phyloP scores from a whole-genome alignment of 2,329 filamentous ascomycete species.

The Stachybotrys chartarum region DNA sequence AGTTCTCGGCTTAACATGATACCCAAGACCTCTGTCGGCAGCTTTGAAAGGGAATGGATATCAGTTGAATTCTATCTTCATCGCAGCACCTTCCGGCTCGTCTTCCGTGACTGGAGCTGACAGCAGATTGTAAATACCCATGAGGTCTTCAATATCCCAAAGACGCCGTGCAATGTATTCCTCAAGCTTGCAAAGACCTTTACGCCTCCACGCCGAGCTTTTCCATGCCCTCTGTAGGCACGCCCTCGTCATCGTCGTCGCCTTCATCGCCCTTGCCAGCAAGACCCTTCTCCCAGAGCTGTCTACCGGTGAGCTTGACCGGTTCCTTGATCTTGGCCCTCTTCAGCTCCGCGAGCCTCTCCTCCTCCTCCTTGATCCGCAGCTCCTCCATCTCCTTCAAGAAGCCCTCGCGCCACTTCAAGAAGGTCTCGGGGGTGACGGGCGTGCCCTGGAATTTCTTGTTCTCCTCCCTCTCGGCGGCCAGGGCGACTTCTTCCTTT shows the following conservation, averaged over 20 bases:
- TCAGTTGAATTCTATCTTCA: background rate
- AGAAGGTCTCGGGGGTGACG: conserved; percentile 81
- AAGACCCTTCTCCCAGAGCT: conserved; percentile 72
- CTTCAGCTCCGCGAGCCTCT: conserved; percentile 75
- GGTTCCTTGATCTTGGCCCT: conserved; percentile 71
- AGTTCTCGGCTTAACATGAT: background rate
- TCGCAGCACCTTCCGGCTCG: background rate
- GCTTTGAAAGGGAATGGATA: background rate
- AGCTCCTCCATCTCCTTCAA: conserved; percentile 72
- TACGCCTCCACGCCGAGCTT: conserved; percentile 63
- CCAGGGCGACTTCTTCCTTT: conserved; percentile 46
- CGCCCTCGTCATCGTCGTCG: conserved; percentile 58
- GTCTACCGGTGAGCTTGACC: conserved; percentile 62
- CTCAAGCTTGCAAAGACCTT: background rate
- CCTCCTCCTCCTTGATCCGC: conserved; percentile 61
- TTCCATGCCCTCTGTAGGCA: conserved; percentile 54
- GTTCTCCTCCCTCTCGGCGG: conserved; percentile 84
- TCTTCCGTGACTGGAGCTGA: too few relatives aligned
- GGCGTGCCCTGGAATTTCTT: conserved; percentile 88
- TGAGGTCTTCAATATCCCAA: conserved; percentile 1
- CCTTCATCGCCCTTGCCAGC: conserved; percentile 59
- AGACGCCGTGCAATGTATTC: conserved; percentile 18
- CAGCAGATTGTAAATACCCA: background rate
- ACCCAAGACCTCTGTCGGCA: background rate
- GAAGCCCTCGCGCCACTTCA: conserved; percentile 76